Evolutionary conservation across 2,329 filamentous ascomycete genomes (phyloP).

Genomic region (Cyclaneusma minus): DNA sequence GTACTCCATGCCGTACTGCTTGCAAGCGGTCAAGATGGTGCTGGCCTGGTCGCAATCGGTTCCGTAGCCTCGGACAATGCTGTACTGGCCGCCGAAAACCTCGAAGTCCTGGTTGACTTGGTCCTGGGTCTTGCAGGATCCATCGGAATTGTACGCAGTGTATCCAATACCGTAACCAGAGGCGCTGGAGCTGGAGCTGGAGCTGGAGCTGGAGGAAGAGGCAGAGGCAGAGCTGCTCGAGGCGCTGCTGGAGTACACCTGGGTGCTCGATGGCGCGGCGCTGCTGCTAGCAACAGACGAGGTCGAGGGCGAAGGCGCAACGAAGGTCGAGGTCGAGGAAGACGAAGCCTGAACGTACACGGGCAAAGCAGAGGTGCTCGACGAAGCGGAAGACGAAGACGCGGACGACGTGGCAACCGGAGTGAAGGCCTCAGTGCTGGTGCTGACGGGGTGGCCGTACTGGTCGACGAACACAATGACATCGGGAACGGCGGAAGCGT

Average conservation of each 20-base stretch:
- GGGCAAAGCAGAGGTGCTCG: too few species aligned
- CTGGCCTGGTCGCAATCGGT: constrained; percentile 62
- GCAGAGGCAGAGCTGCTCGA: constrained; percentile 1
- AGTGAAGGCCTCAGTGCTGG: constrained; percentile 22
- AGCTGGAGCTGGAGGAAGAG: constrained; percentile 3
- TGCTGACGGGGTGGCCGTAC: constrained; percentile 33
- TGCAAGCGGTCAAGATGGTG: constrained; percentile 45
- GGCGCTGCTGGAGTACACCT: constrained; percentile 1
- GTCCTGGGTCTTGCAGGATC: constrained; percentile 48
- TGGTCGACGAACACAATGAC: constrained; percentile 44
- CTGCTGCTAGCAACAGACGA: too few species aligned
- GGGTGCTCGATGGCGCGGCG: neutral
- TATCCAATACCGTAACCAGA: constrained; percentile 36
- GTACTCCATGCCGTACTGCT: constrained; percentile 48
- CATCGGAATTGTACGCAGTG: constrained; percentile 37
- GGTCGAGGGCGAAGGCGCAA: constrained; percentile 3
- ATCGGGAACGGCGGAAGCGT: constrained; percentile 23
- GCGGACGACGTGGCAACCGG: neutral
- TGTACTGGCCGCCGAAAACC: constrained; percentile 35
- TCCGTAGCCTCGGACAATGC: constrained; percentile 61
- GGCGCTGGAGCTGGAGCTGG: constrained; percentile 1
- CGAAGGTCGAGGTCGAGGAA: constrained; percentile 1
- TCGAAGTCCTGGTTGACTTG: constrained; percentile 52
- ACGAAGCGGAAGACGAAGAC: constrained; percentile 1
- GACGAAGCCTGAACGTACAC: constrained; percentile 1